phyloP scores from a whole-genome alignment of 2,329 filamentous ascomycete genomes.

The Immersiporthe knoxdaviesiana region DNA sequence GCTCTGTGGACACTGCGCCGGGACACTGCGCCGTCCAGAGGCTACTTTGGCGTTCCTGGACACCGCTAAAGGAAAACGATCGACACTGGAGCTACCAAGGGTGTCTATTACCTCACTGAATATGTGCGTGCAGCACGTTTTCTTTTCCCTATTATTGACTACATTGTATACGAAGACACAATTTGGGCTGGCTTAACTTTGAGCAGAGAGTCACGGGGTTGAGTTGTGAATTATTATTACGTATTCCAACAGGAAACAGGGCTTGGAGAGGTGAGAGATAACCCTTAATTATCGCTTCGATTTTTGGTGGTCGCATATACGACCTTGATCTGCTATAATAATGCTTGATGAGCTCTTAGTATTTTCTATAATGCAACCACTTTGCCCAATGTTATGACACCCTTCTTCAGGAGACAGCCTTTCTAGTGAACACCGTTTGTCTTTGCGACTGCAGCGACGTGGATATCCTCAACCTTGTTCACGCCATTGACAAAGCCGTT shows the following conservation, averaged over 20 bases:
- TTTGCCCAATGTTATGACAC: not conserved
- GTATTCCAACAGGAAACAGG: too few species aligned
- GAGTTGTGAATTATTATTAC: not conserved
- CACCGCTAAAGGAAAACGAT: not conserved
- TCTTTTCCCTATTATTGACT: not conserved
- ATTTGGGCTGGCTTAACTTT: too few species aligned
- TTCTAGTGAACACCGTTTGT: slow-evolving; percentile 22
- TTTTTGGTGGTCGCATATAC: not conserved
- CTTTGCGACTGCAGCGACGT: slow-evolving; percentile 16
- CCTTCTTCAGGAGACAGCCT: not conserved
- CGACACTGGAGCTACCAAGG: not conserved
- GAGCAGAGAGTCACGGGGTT: not conserved
- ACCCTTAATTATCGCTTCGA: too few species aligned
- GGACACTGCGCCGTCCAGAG: not conserved
- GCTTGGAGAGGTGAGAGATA: too few species aligned
- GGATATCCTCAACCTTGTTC: slow-evolving; percentile 8
- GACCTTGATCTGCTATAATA: not conserved
- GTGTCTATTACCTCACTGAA: not conserved
- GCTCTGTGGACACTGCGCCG: not conserved
- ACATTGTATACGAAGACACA: not conserved
- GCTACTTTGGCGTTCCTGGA: not conserved
- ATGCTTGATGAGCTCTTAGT: not conserved
- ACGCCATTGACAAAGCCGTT: slow-evolving; percentile 13
- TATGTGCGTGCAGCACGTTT: not conserved
- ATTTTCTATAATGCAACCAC: not conserved